These are phyloP conservation scores for Asclepias syriaca DNA, from an alignment of 257 asterid genomes.

Conservation along the genomic window DNA sequence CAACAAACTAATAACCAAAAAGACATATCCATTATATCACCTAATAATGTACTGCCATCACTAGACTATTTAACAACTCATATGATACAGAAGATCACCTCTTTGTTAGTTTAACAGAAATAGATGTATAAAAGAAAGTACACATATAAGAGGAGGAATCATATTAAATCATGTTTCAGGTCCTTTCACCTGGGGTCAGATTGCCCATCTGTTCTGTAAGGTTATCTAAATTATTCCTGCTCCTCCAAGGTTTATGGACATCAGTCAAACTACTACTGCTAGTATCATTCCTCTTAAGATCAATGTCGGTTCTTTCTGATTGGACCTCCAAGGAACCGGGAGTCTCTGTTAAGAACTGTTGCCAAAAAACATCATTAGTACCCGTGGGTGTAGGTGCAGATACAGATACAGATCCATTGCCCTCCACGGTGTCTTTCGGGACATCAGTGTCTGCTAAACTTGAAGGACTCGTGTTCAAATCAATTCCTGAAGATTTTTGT, in stretches of 20 bases:
- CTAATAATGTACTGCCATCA: slow-evolving; percentile 11
- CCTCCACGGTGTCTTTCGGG: slow-evolving; percentile 24
- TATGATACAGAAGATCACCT: slow-evolving; percentile 3
- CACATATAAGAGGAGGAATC: background rate
- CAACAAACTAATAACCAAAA: slow-evolving; percentile 12
- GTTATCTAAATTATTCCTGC: slow-evolving; percentile 32
- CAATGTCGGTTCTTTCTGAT: slow-evolving; percentile 29
- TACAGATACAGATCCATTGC: slow-evolving; percentile 17
- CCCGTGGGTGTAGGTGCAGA: slow-evolving; percentile 33
- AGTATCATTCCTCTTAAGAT: slow-evolving; percentile 21
- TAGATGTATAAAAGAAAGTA: slow-evolving; percentile 1
- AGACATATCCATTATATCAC: background rate
- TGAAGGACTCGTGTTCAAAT: slow-evolving; percentile 36
- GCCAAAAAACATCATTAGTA: slow-evolving; percentile 77
- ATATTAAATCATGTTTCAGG: slow-evolving; percentile 7
- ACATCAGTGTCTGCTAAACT: slow-evolving; percentile 14
- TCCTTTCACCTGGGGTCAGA: slow-evolving; percentile 41
- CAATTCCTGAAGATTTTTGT: slow-evolving; percentile 30
- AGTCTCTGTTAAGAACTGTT: slow-evolving; percentile 73
- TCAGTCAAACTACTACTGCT: slow-evolving; percentile 27
- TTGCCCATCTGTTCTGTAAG: slow-evolving; percentile 47
- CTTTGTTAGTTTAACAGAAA: slow-evolving; percentile 6
- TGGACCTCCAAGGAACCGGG: slow-evolving; percentile 43
- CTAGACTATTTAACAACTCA: background rate
- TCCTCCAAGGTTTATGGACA: slow-evolving; percentile 55